These are phyloP conservation scores for Boletus rex-veris DNA, from an alignment of 768 basidiomycete genomes.

Conservation along the genomic window DNA sequence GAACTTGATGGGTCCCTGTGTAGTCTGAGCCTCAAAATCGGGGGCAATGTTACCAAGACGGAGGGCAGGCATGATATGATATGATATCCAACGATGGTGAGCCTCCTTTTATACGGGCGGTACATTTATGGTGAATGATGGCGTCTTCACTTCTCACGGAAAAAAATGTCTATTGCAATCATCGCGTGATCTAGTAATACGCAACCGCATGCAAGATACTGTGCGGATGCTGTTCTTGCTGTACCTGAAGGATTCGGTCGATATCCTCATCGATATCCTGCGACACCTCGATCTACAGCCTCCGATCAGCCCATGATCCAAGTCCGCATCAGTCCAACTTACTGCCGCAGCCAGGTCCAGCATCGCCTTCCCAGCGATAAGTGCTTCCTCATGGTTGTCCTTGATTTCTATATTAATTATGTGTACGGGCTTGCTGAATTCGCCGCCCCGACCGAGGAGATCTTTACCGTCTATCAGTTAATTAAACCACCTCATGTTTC, in stretches of 20 bases:
- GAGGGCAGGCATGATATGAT: constrained; percentile 44
- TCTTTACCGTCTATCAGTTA: constrained; percentile 46
- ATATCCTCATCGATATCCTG: constrained; percentile 91
- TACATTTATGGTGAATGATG: constrained; percentile 36
- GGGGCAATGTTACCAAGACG: constrained; percentile 88
- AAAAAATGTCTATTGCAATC: constrained; percentile 16
- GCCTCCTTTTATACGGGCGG: constrained; percentile 1
- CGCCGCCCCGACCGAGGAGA: constrained; percentile 81
- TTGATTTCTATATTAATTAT: constrained; percentile 98
- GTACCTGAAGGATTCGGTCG: constrained; percentile 75
- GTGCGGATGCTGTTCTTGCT: constrained; percentile 91
- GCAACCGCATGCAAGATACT: constrained; percentile 86
- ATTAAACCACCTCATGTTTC: constrained; percentile 5
- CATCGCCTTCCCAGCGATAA: constrained; percentile 93
- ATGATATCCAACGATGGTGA: constrained; percentile 1
- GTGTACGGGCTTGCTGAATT: constrained; percentile 91
- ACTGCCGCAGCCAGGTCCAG: constrained; percentile 88
- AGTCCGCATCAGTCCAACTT: constrained; percentile 31
- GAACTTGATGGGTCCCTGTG: constrained; percentile 82
- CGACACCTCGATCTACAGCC: constrained; percentile 72
- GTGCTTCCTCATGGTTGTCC: constrained; percentile 98
- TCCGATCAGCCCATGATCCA: constrained; percentile 10
- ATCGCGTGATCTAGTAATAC: constrained; percentile 61
- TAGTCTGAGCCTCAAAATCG: constrained; percentile 89
- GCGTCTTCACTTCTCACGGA: constrained; percentile 65